A percentile compares a stretch with the other conserved stretches of the same genome.
These are phyloP conservation scores for Pseudisothecium myosuroides DNA, from an alignment of 225 moss, liverwort and hornwort species.

Conservation along the genomic window DNA sequence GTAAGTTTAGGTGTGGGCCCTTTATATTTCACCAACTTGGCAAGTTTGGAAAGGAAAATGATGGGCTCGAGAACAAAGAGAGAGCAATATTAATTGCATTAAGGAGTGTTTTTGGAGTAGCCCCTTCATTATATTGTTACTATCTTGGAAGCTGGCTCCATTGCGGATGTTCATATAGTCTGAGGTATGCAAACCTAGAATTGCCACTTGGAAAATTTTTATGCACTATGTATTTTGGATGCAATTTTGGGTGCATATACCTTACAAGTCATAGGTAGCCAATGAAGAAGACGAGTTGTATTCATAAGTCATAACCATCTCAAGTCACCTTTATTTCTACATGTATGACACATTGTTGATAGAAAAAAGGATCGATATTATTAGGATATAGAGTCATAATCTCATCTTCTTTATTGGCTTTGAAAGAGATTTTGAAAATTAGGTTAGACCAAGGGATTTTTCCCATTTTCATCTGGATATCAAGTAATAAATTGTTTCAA, in stretches of 20 bases:
- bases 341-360: not conserved
- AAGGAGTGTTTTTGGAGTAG: not conserved
- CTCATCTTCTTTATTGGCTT: not conserved
- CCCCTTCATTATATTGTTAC: not conserved
- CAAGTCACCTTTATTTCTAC: not conserved
- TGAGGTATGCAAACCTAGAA: not conserved
- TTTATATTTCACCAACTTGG: too few species aligned
- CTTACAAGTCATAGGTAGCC: not conserved
- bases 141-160: not conserved
- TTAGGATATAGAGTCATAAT: not conserved
- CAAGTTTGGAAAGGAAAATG: fast-evolving
- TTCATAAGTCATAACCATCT: not conserved
- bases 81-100: not conserved
- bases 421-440: not conserved
- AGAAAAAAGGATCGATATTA: not conserved
- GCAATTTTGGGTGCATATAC: too few species aligned
- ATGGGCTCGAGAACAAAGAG: fast-evolving
- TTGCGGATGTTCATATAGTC: not conserved
- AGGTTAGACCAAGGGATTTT: not conserved
- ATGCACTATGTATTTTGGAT: not conserved
- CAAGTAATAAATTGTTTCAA: not conserved
- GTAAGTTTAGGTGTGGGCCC: too few species aligned
- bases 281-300: not conserved
- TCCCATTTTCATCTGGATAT: not conserved
- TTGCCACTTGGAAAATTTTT: not conserved